Evolutionary conservation across 306 rosid genomes (phyloP).

Genomic region (Lablab purpureus): DNA sequence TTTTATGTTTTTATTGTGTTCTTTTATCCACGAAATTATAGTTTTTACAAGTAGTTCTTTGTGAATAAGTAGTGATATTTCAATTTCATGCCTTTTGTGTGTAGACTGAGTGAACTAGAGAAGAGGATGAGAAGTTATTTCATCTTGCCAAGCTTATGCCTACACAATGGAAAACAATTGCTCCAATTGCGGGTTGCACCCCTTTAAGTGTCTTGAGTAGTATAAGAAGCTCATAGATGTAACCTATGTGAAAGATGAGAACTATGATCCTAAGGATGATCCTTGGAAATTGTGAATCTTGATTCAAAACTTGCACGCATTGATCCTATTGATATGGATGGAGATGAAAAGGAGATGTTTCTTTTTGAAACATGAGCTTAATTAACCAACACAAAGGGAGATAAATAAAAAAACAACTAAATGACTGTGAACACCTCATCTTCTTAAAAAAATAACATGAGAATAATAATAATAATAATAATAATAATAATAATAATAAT

Average conservation of each 20-base stretch:
- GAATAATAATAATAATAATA: too few relatives aligned
- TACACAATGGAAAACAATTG: constrained; percentile 91
- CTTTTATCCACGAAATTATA: neutral
- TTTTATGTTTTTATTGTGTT: neutral
- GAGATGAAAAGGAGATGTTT: constrained; percentile 97
- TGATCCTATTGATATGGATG: constrained; percentile 96
- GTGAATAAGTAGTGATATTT: constrained; percentile 13
- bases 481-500: too few relatives aligned
- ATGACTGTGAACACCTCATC: too few relatives aligned
- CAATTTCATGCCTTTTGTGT: neutral
- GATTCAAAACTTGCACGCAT: constrained; percentile 95
- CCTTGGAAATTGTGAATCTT: constrained; percentile 86
- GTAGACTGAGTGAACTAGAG: constrained; percentile 95
- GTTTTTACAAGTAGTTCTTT: constrained; percentile 9
- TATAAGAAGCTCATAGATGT: constrained; percentile 93
- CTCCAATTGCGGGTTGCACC: constrained; percentile 89
- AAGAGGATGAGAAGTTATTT: constrained; percentile 91
- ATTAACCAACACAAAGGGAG: constrained; percentile 91
- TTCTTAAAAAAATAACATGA: too few relatives aligned
- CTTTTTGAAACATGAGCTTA: constrained; percentile 94
- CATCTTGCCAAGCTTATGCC: constrained; percentile 98
- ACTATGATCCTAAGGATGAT: constrained; percentile 88
- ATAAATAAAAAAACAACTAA: too few relatives aligned
- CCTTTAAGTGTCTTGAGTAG: constrained; percentile 92
- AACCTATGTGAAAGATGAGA: constrained; percentile 89